Base-by-base conservation (phyloP, 345 rosid genomes). In the Aquilaria malaccensis region DNA sequence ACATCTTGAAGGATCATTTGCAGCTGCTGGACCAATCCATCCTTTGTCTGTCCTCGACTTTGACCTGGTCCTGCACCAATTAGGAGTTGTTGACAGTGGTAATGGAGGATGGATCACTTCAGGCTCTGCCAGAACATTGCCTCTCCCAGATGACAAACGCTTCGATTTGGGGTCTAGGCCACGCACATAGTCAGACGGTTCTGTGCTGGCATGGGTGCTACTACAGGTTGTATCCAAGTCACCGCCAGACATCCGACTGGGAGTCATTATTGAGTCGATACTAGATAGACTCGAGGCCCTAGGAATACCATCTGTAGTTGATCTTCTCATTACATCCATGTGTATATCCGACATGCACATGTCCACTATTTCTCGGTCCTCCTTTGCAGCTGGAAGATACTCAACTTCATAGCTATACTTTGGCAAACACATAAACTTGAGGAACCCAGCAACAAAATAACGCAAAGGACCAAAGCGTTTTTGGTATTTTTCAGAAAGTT, bases 221-320 rank as follows among this genome's bases (percentile, higher is more conserved):
- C 85, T 72, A 74, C 83, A 70, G 11, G 82, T 83, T 46, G 83
- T 70, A 68, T 86, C 99, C 58, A 88, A 63, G 59, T 90, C 97
- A 47, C 90, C 96, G 46, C 78, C 95, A 77, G 89, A 83, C 78
- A 83, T 77, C 62, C 81, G 76, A 45, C 88, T 82, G 11, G 93
- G 96, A 53, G 92, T 85, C 92, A 88, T 88, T 78, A 88, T 85
- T 6, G 96, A 94, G 80, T 94, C 97, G 13, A 94, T 90, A 74
- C 97, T 94, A 45, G 97, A 86, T 73, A 90, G 77, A 81, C 99
- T 94, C 30, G 99, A 90, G 58, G 97, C 99, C 75, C 95, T 86
- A 29, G 99, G 99, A 55, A 94, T 66, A 67, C 96, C 85, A 13
- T 90, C 99, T 49, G 55, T 80, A 72, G 81, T 81, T 33, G 97